Evolutionary conservation across 2,329 filamentous ascomycete genomes (phyloP).

Genomic region (Davidsoniella virescens): DNA sequence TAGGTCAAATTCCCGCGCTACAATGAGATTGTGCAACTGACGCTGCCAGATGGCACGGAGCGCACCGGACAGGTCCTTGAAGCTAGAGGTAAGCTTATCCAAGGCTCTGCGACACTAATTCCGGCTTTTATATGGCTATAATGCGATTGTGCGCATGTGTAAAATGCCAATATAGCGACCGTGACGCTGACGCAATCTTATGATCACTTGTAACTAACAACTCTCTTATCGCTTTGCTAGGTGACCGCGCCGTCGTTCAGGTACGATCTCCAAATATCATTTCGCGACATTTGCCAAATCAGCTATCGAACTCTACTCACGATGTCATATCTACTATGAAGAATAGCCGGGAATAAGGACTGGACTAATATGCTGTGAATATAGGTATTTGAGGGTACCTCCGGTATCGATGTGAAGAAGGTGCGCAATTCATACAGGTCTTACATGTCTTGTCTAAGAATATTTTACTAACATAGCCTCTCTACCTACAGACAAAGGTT

Average conservation of each 20-base stretch:
- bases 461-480: conserved; percentile 16
- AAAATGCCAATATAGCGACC: background rate
- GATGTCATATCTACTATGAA: no score
- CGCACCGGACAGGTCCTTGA: conserved; percentile 92
- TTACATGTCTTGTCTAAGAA: background rate
- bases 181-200: conserved; percentile 8
- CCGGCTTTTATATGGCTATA: background rate
- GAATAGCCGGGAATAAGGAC: background rate
- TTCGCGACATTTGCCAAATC: background rate
- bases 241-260: conserved; percentile 88
- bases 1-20: conserved; percentile 94
- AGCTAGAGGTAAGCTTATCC: conserved; percentile 60
- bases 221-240: conserved; percentile 27
- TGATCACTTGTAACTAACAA: conserved; percentile 14
- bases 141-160: background rate
- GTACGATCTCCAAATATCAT: conserved; percentile 29
- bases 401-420: conserved; percentile 99
- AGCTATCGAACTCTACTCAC: background rate
- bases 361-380: background rate
- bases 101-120: background rate
- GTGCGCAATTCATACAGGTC: conserved; percentile 28
- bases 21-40: conserved; percentile 96
- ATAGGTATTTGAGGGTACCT: conserved; percentile 91
- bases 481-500: conserved; percentile 62
- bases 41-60: conserved; percentile 85